Base-by-base conservation (phyloP, 2,329 filamentous ascomycete species). In the Fusarium austroafricanum region DNA sequence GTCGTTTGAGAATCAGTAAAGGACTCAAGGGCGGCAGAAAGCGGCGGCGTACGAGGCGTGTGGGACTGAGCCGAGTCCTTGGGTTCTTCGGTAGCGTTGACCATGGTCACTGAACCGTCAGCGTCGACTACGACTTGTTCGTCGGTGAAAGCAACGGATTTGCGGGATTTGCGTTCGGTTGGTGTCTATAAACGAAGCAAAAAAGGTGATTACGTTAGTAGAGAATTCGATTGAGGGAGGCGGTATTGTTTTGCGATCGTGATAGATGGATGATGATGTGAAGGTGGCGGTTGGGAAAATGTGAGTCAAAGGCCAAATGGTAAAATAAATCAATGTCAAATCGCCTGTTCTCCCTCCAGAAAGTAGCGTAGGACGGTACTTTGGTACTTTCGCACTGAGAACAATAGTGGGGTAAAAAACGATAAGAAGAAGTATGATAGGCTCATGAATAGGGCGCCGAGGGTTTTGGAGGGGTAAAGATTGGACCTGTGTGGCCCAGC, bases 81-180 rank as follows among this genome's bases (percentile, higher is more conserved):
- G 68, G 91, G 86, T 75, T 93, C 92, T 75, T 91, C 89, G 74
- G 87, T 85, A 71, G 90, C 87, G 79, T 92, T 89, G 79, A 89
- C 86, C 81, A 92, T 90, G 75, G 88, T 93, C 78, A 97, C 89
- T 78, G 90, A 89, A 75, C 95, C 95, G 86, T 97, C 92, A 81
- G 89, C 88, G 84, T 97, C 92, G 79, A 97, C 94, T 75, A 97
- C 89, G 71, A 92, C 87, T 75, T 93, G 88, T 76, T 93, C 92
- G 81, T 96, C 92, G 78, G 91, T 94, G 81, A 98, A 98, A 70
- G 94, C 90, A 76, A 98, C 95, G 45, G 93, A 96, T 83, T 98
- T 97, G 83, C 94, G 92, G 76, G 91, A 89, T 81, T 92, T 94
- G 78, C 87, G 86, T 75, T 90, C 86, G 73, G 78, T 54, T 44